Evolutionary conservation across 1,139 yeast genomes (phyloP).

Genomic region (Insectozyma bohioensis): DNA sequence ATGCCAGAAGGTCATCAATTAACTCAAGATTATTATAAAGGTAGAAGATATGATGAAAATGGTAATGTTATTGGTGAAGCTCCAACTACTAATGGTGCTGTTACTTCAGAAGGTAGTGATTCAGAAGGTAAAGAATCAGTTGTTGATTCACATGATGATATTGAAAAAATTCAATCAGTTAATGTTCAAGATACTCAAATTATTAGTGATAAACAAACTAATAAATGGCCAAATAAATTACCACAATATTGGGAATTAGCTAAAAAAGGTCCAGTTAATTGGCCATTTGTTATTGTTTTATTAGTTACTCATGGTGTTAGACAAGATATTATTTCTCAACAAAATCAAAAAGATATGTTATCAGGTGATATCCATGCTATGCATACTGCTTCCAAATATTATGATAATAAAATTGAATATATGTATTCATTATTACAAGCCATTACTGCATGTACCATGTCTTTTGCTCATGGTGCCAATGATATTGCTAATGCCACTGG

Average conservation of each 20-base stretch:
- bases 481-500: constrained; percentile 82
- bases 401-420: constrained; percentile 71
- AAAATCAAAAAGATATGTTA: constrained; percentile 36
- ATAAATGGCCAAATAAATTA: constrained; percentile 32
- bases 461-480: constrained; percentile 81
- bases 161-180: constrained; percentile 12
- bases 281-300: constrained; percentile 54
- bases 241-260: constrained; percentile 40
- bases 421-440: constrained; percentile 70
- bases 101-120: constrained; percentile 9
- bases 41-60: constrained; percentile 47
- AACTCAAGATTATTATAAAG: constrained; percentile 64
- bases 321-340: constrained; percentile 59
- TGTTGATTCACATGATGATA: constrained; percentile 11
- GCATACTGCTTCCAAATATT: constrained; percentile 61
- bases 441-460: constrained; percentile 76
- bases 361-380: constrained; percentile 46
- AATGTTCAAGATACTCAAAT: constrained; percentile 4
- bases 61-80: constrained; percentile 15
- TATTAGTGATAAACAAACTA: constrained; percentile 1
- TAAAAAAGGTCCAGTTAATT: constrained; percentile 47
- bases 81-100: constrained; percentile 3
- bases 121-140: constrained; percentile 11
- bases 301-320: constrained; percentile 59
- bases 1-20: constrained; percentile 58